Evolutionary conservation across 192 early-diverging fungal species (phyloP).

Genomic region (Dissophora ornata): DNA sequence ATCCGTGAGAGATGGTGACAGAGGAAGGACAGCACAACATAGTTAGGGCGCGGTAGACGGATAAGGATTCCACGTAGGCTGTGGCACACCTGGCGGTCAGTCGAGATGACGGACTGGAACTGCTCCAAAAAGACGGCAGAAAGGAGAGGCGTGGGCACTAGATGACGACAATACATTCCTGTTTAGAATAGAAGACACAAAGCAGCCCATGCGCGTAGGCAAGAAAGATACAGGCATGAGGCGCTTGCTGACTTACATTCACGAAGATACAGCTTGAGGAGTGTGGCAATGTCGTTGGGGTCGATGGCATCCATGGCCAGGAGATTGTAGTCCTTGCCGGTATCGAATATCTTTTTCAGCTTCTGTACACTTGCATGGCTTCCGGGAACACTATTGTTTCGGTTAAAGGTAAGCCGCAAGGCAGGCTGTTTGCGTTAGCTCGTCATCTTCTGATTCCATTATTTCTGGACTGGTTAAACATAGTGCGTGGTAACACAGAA

Average conservation of each 20-base stretch:
- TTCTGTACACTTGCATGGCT: constrained; percentile 63
- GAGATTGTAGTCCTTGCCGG: constrained; percentile 65
- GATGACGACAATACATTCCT: too few species aligned
- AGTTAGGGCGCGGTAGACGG: constrained; percentile 61
- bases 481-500: constrained; percentile 9
- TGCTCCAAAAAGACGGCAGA: constrained; percentile 57
- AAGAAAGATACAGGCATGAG: too few species aligned
- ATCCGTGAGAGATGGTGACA: constrained; percentile 66
- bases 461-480: constrained; percentile 10
- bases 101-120: constrained; percentile 54
- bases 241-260: constrained; percentile 69
- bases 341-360: constrained; percentile 60
- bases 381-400: constrained; percentile 61
- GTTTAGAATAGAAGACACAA: neutral
- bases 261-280: constrained; percentile 70
- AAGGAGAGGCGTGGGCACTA: constrained; percentile 65
- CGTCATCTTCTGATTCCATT: neutral
- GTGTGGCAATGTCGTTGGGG: constrained; percentile 68
- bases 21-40: constrained; percentile 61
- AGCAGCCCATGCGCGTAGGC: neutral
- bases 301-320: constrained; percentile 53
- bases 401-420: too few species aligned
- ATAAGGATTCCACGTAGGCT: constrained; percentile 48
- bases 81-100: constrained; percentile 47
- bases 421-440: too few species aligned